Base-by-base conservation (phyloP, 2,329 filamentous ascomycete genomes). In the Aspergillus amoenus region DNA sequence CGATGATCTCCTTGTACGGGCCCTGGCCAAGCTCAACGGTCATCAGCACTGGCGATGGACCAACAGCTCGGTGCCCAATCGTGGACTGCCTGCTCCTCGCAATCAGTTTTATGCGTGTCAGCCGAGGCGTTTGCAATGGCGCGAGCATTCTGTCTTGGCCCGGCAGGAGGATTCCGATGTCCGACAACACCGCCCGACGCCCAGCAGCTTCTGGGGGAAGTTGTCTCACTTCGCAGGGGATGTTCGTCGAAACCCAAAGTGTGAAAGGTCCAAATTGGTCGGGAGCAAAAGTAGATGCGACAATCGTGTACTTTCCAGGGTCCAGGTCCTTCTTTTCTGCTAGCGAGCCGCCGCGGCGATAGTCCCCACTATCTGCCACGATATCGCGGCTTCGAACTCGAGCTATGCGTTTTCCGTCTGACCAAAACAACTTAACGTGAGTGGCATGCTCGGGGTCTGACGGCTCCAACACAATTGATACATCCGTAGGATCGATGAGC, bases 241-340 rank as follows among this genome's bases (percentile, higher is more conserved):
- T 66, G 21, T 82, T 84, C 34, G 88, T 87, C 46, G 87, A 86
- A n/a, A 97, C 81, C 56, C 86, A 84, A 8, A 99, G 79, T 0
- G 82, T 84, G 68, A 95, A 97, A 48, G 82, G 81, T 3, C 89
- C 90, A 1, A 85, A 79, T 68, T 95, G 90, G 8, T 88, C 88
- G 0, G 88, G 82, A 61, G 96, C 91, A 71, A 95, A 97, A 0
- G 93, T 96, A 2, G 91, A 96, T 70, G 89, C 93, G 6, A 97
- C 88, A 55, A 96, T 82, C 0, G 91, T 97, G 73, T 97, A 99
- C 0, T 81, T 81, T 0, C 93, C 93, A 1, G 84, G 77, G 40
- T 87, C 85, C 17, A 96, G 76, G 18, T 78, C 68, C 67, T 72
- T 64, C 6, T 84, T 76, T 60, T 90, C 84, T 3, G 88, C 87